Base-by-base conservation (phyloP, 2,329 filamentous ascomycete genomes). In the Cordyceps javanica region DNA sequence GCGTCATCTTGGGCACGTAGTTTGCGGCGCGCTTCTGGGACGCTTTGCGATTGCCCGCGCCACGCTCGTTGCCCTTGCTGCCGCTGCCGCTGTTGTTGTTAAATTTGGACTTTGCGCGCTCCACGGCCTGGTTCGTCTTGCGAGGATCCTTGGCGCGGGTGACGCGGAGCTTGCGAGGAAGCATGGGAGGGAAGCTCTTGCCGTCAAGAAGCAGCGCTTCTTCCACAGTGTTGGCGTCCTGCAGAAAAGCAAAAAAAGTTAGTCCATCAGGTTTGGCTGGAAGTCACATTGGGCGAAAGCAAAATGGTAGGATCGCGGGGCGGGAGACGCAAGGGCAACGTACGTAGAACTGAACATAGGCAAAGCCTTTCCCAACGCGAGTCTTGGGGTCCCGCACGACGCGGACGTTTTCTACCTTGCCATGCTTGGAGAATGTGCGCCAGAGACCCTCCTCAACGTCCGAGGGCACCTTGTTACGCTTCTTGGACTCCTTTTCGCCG, bases 391-490 rank as follows among this genome's bases (percentile, higher is more conserved):
- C 94, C 57, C 94, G 86, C 52, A 97, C 83, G 21, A 99, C 91
- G 34, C 94, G 89, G 36, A 99, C 95, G 68, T 87, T 96, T 73
- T 99, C 93, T 13, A 99, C 89, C 62, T 82, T 89, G 63, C 93
- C 92, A 54, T 80, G 71, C 69, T 88, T 83, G 60, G 80, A 75
- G 67, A 96, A 95, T 21, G 88, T 86, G 46, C 86, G 82, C 91
- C 91, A 96, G 2, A 96, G 81, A 6, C 94, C 94, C 75, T 99
- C 94, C 71, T 97, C 93, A 11, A 95, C 79, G 71, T 97, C 93
- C 38, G 89, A 86, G 2, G 91, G 89, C 9, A 83, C 78, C 68
- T 88, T 90, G 63, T 81, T 88, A 59, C 84, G 85, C 73, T 89
- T 90, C 68, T 90, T 89, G 66, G 86, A 82, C 52, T 85, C 83